Base-by-base conservation (phyloP, 2,329 filamentous ascomycete genomes). In the Capronia americana region DNA sequence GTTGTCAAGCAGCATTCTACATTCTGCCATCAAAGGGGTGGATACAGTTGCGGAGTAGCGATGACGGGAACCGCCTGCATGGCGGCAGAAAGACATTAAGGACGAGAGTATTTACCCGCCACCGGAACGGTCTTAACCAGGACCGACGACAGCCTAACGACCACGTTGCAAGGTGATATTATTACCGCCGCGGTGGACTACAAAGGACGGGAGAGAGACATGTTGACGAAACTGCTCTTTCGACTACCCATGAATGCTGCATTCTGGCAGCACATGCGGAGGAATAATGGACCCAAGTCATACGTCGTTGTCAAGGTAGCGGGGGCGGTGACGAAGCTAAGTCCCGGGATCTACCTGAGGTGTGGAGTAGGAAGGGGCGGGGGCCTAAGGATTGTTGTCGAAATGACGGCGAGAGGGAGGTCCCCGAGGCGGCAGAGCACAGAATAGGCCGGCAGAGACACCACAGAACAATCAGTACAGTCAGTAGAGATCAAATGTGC, bases 401-500 rank as follows among this genome's bases (percentile, higher is more conserved):
- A 26, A 51, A 4, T 12, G 48, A 51, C 6, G 48, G 20, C 4
- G 24, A 26, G 1, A 14, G 24, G 26, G 4, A 4, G 20, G 3
- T 24, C 24, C 48, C 26, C 3, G 10, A 26, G 12, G 20, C 48
- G 48, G 48, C 48, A 51, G 48, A 51, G 48, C 48, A 51, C 48
- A 51, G 48, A 28, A 51, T 23, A 51, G 48, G 48, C 48, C 48
- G 48, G 48, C 20, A 51, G 24, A 51, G 48, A 51, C 8, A 26
- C 38, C 7, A n/a, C 38, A 44, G 38, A n/a, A 2, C 1, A 44
- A 17, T 44, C 1, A 44, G 38, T 44, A 17, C 38, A 41, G 12
- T 14, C 34, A 38, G 17, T n/a, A 44, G 38, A n/a, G 6, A n/a
- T 44, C 17, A 44, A 44, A 44, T n/a, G 17, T n/a, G 38, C 8